Conservation (phyloP, 1,139 yeast genomes). For the Nakaseomyces kungkrabaensis region DNA sequence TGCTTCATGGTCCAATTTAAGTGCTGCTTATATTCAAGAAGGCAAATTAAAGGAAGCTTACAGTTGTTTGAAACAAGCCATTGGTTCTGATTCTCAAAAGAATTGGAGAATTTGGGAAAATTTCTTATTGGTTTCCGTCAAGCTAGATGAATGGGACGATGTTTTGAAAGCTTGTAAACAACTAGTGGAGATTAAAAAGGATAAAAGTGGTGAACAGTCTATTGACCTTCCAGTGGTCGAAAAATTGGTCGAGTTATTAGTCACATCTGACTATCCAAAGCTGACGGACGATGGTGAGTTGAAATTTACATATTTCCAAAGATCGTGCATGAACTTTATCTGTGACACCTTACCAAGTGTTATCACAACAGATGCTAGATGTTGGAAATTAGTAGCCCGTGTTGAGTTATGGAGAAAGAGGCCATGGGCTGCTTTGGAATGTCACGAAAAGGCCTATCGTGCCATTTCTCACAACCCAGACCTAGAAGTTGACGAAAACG, state of each 20-base stretch:
- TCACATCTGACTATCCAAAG: constrained; percentile 42
- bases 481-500: constrained; percentile 47
- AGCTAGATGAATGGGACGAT: constrained; percentile 77
- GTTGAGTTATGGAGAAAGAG: constrained; percentile 80
- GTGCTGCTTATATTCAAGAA: constrained; percentile 61
- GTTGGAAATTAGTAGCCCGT: constrained; percentile 77
- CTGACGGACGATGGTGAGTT: constrained; percentile 30
- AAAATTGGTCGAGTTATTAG: constrained; percentile 56
- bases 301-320: constrained; percentile 47
- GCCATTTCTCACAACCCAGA: constrained; percentile 59
- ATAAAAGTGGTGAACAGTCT: constrained; percentile 48
- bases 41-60: constrained; percentile 70
- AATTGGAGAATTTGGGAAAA: constrained; percentile 93
- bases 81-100: constrained; percentile 56
- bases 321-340: constrained; percentile 57
- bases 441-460: constrained; percentile 80
- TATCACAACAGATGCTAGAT: constrained; percentile 58
- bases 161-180: constrained; percentile 64
- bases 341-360: constrained; percentile 58
- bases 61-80: constrained; percentile 71
- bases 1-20: constrained; percentile 90
- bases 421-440: constrained; percentile 83
- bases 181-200: constrained; percentile 47
- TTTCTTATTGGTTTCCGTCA: constrained; percentile 71
- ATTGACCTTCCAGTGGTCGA: constrained; percentile 73